Evolutionary conservation across 2,329 filamentous ascomycete species (phyloP).

Genomic region (Aspergillus novoparasiticus): DNA sequence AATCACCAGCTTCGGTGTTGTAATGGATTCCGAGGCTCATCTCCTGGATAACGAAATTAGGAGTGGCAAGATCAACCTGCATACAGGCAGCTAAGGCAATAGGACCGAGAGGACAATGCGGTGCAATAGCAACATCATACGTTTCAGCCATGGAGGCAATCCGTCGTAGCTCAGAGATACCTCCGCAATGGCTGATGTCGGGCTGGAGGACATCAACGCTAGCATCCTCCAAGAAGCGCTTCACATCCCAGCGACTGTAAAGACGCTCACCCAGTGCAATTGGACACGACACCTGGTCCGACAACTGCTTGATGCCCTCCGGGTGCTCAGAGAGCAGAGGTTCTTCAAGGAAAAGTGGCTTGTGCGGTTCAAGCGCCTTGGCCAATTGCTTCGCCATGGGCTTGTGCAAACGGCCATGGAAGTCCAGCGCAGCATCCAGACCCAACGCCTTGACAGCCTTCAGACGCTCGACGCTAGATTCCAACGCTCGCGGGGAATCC

Average conservation of each 20-base stretch:
- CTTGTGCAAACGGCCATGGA: conserved; percentile 75
- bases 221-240: conserved; percentile 68
- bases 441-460: conserved; percentile 69
- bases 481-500: conserved; percentile 67
- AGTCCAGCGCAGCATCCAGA: conserved; percentile 74
- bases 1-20: conserved; percentile 62
- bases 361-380: conserved; percentile 65
- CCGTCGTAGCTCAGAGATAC: conserved; percentile 70
- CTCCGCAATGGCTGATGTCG: conserved; percentile 71
- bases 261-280: conserved; percentile 74
- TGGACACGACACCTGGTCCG: conserved; percentile 60
- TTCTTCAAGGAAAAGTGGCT: conserved; percentile 76
- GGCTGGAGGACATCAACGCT: conserved; percentile 74
- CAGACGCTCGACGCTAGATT: conserved; percentile 67
- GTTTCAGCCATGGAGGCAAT: conserved; percentile 73
- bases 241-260: conserved; percentile 73
- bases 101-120: conserved; percentile 73
- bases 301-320: conserved; percentile 65
- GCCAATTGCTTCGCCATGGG: conserved; percentile 81
- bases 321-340: conserved; percentile 70
- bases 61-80: conserved; percentile 63
- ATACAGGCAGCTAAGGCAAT: conserved; percentile 72
- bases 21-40: conserved; percentile 82
- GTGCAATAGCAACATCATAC: conserved; percentile 73
- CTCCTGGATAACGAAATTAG: conserved; percentile 74